Percentiles rank a stretch among this genome's conserved stretches.
phyloP scores from a whole-genome alignment of 495 filamentous ascomycete species.

The Neurospora tetraspora region DNA sequence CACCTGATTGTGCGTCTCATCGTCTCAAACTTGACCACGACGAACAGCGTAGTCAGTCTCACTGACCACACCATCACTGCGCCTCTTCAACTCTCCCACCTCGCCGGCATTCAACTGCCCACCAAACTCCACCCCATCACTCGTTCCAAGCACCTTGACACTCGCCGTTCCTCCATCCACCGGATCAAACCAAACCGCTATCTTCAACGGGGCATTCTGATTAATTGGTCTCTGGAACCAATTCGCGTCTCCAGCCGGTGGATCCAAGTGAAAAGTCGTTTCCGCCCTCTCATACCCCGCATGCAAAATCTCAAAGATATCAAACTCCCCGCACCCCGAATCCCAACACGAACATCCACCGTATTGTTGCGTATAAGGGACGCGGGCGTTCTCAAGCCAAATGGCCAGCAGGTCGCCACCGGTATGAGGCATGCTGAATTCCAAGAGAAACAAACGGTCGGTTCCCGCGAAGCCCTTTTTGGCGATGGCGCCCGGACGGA shows the following conservation, averaged over 20 bases:
- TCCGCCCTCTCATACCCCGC: conserved; percentile 39
- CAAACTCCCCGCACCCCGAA: conserved; percentile 57
- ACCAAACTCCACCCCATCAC: no score
- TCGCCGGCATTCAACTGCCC: no score
- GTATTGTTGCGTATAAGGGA: conserved; percentile 58
- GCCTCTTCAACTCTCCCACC: no score
- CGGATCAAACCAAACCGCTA: no score
- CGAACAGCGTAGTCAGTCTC: no score
- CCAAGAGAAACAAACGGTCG: conserved; percentile 54
- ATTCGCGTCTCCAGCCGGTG: conserved; percentile 38
- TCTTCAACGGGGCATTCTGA: no score
- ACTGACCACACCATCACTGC: no score
- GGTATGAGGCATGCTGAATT: conserved; percentile 54
- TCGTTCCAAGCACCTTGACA: no score
- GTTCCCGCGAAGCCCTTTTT: conserved; percentile 50
- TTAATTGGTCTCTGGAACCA: no score
- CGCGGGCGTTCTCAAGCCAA: conserved; percentile 63
- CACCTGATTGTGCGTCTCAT: no score
- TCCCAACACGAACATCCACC: conserved; percentile 57
- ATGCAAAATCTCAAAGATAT: conserved; percentile 56
- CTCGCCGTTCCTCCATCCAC: no score
- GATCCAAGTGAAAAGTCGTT: conserved; percentile 44
- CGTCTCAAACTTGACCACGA: no score
- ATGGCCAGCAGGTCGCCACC: conserved; percentile 49
- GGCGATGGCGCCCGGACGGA: not conserved